Evolutionary conservation across 2,329 filamentous ascomycete species (phyloP), one percentile per base, ranked within the genome.

Genomic region (Colletotrichum euphorbiae): DNA sequence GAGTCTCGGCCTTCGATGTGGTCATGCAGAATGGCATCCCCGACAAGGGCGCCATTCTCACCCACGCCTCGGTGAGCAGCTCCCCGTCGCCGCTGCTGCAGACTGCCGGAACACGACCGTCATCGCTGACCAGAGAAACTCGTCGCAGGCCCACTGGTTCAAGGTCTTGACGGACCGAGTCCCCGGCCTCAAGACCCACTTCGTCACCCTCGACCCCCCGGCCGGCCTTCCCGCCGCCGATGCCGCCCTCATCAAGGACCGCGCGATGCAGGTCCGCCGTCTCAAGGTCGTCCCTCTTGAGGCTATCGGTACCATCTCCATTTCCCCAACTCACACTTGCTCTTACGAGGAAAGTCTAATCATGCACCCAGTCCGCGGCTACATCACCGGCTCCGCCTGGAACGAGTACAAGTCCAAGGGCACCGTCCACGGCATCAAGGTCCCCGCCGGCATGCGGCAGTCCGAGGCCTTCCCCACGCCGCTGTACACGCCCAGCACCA

Each of bases 1-100:
- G 96, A 72, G 96, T 98, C 78, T 97, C 93, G 24, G 96, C 96
- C 63, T 98, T 95, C 84, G 95, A 98, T 85, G 93, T 97, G 73
- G 89, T 97, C 73, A 90, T 97, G 85, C 82, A 87, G 74, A 98
- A 96, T 74, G 83, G 83, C 71, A 82, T 87, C 57, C 81, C 83
- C 51, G 75, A 81, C 75, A 89, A 89, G 80, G 87, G 87, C 72
- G 77, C 78, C 67, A 79, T 87, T 58, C 80, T 88, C 56, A 85
- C 82, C 31, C 75, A 77, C 52, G 73, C 79, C 42, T 82, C 80
- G 1, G 63, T 68, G 51, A 59, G 60, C 28, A 40, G 17, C 31
- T 36, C 6, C 4, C 51, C 31, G 19, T n/a, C 17, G n/a, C 9
- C 17, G 28, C 13, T n/a, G 4, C 42, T n/a, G 42, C 15, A 52